Percentiles rank a stretch among this genome's conserved stretches.
These are phyloP conservation scores for Scolecobasidium constrictum DNA, from an alignment of 2,329 filamentous ascomycete species.

Conservation along the genomic window DNA sequence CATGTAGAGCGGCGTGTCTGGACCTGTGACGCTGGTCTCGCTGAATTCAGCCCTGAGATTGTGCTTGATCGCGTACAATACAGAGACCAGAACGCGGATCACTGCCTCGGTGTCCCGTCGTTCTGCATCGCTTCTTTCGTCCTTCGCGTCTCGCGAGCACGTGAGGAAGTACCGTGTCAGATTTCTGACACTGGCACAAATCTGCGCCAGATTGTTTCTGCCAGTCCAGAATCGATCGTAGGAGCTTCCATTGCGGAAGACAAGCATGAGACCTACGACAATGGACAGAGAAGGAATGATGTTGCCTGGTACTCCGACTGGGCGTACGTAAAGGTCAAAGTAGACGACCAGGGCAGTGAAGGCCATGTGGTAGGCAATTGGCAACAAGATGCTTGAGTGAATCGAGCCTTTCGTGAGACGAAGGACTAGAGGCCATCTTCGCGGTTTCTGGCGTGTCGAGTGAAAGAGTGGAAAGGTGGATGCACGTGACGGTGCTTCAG, in stretches of 20 bases:
- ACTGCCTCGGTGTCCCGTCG: slow-evolving; percentile 47
- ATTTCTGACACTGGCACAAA: slow-evolving; percentile 49
- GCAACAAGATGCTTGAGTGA: slow-evolving; percentile 45
- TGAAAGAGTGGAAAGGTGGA: slow-evolving; percentile 29
- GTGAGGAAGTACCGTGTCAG: slow-evolving; percentile 46
- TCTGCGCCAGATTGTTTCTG: slow-evolving; percentile 43
- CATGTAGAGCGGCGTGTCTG: slow-evolving; percentile 34
- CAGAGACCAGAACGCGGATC: slow-evolving; percentile 47
- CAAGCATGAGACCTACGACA: slow-evolving; percentile 56
- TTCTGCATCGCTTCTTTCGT: slow-evolving; percentile 25
- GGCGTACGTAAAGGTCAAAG: slow-evolving; percentile 40
- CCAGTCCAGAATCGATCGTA: slow-evolving; percentile 57
- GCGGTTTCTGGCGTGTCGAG: slow-evolving; percentile 33
- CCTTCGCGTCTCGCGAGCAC: slow-evolving; percentile 24
- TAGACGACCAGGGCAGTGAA: slow-evolving; percentile 50
- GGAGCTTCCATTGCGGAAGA: slow-evolving; percentile 53
- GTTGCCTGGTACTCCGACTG: slow-evolving; percentile 43
- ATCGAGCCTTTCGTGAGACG: slow-evolving; percentile 55
- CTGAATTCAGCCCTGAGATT: slow-evolving; percentile 54
- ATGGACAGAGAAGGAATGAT: slow-evolving; percentile 55
- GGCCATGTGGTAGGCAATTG: slow-evolving; percentile 45
- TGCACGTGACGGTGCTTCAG: neutral
- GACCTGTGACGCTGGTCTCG: slow-evolving; percentile 20
- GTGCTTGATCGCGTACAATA: slow-evolving; percentile 54
- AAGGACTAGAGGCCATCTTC: slow-evolving; percentile 51